These are phyloP conservation scores for Apiosordaria backusii DNA, from an alignment of 495 filamentous ascomycete genomes.

Conservation along the genomic window DNA sequence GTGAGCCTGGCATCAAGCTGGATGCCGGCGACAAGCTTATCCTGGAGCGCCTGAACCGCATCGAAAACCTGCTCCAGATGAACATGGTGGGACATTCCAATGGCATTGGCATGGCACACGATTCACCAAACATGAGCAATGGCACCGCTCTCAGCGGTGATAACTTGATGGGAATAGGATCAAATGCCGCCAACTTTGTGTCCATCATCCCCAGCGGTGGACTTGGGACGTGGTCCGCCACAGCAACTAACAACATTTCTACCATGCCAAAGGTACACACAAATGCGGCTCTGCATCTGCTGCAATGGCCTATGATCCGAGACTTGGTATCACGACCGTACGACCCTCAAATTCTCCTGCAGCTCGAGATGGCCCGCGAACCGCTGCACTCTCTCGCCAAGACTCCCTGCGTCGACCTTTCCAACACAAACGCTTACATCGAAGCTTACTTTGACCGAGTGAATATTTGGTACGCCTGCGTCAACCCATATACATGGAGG, in stretches of 20 bases:
- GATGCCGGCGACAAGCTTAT: conserved; percentile 85
- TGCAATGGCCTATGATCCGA: conserved; percentile 77
- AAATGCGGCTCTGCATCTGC: conserved; percentile 70
- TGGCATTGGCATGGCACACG: conserved; percentile 43
- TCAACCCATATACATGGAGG: conserved; percentile 80
- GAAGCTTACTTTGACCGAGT: conserved; percentile 74
- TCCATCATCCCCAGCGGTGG: conserved; percentile 62
- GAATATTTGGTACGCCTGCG: conserved; percentile 81
- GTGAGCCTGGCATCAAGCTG: conserved; percentile 82
- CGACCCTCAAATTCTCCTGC: conserved; percentile 71
- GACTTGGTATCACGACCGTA: conserved; percentile 72
- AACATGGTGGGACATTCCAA: conserved; percentile 50
- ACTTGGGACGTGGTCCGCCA: conserved; percentile 67
- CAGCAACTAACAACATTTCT: conserved; percentile 63
- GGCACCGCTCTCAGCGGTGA: conserved; percentile 64
- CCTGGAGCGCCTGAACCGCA: conserved; percentile 68
- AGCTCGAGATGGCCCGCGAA: conserved; percentile 77
- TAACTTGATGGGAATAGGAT: conserved; percentile 47
- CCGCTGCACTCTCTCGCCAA: conserved; percentile 63
- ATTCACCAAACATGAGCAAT: conserved; percentile 69
- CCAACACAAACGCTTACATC: conserved; percentile 69
- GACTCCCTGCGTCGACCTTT: conserved; percentile 61
- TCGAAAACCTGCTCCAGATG: conserved; percentile 73
- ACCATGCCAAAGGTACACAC: conserved; percentile 83
- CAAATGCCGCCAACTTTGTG: conserved; percentile 43